Base-by-base conservation (phyloP, 495 filamentous ascomycete genomes). In the Aspergillus funiculosus region DNA sequence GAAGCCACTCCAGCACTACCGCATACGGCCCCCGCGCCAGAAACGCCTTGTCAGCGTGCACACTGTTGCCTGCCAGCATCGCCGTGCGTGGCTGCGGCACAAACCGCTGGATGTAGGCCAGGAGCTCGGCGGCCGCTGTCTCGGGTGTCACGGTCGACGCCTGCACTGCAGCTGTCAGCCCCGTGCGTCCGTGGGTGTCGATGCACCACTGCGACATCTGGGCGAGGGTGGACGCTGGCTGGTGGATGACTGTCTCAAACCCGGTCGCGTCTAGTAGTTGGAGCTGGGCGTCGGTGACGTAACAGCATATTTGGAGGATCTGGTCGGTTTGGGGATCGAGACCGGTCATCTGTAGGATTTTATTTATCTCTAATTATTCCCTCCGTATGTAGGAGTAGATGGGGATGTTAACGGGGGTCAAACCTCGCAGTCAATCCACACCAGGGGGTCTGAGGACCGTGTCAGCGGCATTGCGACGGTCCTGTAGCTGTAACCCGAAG, bases 341-440 rank as follows among this genome's bases (percentile, higher is more conserved):
- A 3, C 92, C 92, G 2, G 94, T 96, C 92, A 98, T 98, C 89
- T 95, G 51, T 38, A 15, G 17, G 31, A 14, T 19, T 43, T 53
- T 14, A 29, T 29, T 40, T 27, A 20, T 50, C 29, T 39, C 22
- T 20, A 13, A 4, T 40, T 27, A 6, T 6, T 41, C 9, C 6
- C 11, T 41, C 28, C 3, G 11, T 3, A 9, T 20, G 35, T 15
- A 34, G n/a, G 30, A 34, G 30, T n/a, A 22, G 22, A 38, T n/a
- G n/a, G n/a, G n/a, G n/a, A n/a, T n/a, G n/a, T 28, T 24, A 9
- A 22, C n/a, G 14, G 17, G 30, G 26, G 28, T 41, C 66, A 45
- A 63, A 90, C 86, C 72, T 94, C 88, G 61, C 89, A 94, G 62
- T 94, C 88, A 39, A 94, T 88, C 86, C 87, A 92, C 18, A 91